Percentiles rank a stretch among this genome's conserved stretches.
phyloP scores from a whole-genome alignment of 225 moss, liverwort and hornwort genomes.

The Lunularia cruciata region DNA sequence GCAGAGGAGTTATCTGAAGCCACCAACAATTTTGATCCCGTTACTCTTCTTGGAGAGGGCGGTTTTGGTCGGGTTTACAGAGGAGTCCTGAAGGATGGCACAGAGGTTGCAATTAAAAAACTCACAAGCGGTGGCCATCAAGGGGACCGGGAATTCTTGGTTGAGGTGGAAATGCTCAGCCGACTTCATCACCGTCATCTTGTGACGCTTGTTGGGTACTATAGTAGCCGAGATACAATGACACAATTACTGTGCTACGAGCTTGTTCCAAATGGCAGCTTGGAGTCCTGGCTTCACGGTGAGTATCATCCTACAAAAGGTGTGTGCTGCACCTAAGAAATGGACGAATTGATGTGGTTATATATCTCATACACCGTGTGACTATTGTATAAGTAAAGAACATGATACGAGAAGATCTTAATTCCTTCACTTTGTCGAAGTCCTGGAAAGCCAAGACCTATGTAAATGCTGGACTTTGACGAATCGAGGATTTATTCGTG shows the following conservation, averaged over 20 bases:
- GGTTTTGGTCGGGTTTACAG: slow-evolving; percentile 90
- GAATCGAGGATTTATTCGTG: too few relatives aligned
- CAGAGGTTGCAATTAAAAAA: slow-evolving; percentile 92
- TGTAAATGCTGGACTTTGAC: too few relatives aligned
- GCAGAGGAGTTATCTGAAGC: slow-evolving; percentile 87
- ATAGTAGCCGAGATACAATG: slow-evolving; percentile 71
- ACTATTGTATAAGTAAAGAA: too few relatives aligned
- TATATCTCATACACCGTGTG: too few relatives aligned
- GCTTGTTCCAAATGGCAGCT: slow-evolving; percentile 91
- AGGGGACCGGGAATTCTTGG: slow-evolving; percentile 91
- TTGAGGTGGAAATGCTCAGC: slow-evolving; percentile 99
- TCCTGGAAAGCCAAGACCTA: too few relatives aligned
- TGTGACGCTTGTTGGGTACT: slow-evolving; percentile 91
- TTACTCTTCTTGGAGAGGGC: slow-evolving; percentile 83
- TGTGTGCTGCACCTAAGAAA: not conserved
- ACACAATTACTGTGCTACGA: slow-evolving; percentile 91
- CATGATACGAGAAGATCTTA: too few relatives aligned
- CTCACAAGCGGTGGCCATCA: slow-evolving; percentile 92
- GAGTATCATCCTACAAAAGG: slow-evolving; percentile 17
- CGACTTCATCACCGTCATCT: slow-evolving; percentile 93
- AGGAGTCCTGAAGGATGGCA: slow-evolving; percentile 85
- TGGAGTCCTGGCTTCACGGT: slow-evolving; percentile 97
- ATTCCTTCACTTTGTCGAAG: too few relatives aligned
- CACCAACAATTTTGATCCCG: slow-evolving; percentile 76
- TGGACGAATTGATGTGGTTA: too few relatives aligned